phyloP scores from a whole-genome alignment of 495 filamentous ascomycete species.

The Aspergillus heteromorphus region DNA sequence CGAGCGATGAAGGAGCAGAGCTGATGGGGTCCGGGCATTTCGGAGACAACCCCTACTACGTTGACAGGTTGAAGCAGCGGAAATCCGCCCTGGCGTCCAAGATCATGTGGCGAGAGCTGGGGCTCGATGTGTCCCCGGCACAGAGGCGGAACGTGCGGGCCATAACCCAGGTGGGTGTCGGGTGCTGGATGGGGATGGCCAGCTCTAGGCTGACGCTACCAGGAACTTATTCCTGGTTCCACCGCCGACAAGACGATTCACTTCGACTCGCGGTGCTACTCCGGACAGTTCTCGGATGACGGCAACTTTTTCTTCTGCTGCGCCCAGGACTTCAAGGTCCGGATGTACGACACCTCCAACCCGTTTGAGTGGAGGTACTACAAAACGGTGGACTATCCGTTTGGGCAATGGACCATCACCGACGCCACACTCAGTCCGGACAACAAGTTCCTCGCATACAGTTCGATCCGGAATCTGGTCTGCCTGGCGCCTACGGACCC shows the following conservation, averaged over 20 bases:
- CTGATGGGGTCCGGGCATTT: slow-evolving; percentile 79
- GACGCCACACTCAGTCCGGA: slow-evolving; percentile 90
- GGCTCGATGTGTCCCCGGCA: slow-evolving; percentile 47
- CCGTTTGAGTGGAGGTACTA: slow-evolving; percentile 95
- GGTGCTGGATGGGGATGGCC: not conserved
- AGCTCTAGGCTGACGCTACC: slow-evolving; percentile 6
- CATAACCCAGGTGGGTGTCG: slow-evolving; percentile 56
- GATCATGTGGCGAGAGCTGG: slow-evolving; percentile 76
- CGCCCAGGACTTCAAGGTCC: slow-evolving; percentile 85
- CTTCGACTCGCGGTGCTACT: slow-evolving; percentile 80
- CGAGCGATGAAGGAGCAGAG: slow-evolving; percentile 66
- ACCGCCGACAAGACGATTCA: slow-evolving; percentile 84
- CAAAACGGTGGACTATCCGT: slow-evolving; percentile 82
- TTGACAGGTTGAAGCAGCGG: slow-evolving; percentile 44
- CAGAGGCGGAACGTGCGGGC: slow-evolving; percentile 53
- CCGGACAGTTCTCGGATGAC: slow-evolving; percentile 93
- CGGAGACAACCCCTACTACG: slow-evolving; percentile 54
- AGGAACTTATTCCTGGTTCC: slow-evolving; percentile 63
- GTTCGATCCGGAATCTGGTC: slow-evolving; percentile 74
- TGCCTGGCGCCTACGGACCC: slow-evolving; percentile 86
- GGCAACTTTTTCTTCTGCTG: slow-evolving; percentile 98
- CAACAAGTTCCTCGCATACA: slow-evolving; percentile 85
- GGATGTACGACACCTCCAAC: slow-evolving; percentile 97
- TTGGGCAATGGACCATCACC: slow-evolving; percentile 91
- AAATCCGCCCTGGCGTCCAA: slow-evolving; percentile 59